Conservation (phyloP, 192 early-diverging fungal species). For the Phycomyces nitens region DNA sequence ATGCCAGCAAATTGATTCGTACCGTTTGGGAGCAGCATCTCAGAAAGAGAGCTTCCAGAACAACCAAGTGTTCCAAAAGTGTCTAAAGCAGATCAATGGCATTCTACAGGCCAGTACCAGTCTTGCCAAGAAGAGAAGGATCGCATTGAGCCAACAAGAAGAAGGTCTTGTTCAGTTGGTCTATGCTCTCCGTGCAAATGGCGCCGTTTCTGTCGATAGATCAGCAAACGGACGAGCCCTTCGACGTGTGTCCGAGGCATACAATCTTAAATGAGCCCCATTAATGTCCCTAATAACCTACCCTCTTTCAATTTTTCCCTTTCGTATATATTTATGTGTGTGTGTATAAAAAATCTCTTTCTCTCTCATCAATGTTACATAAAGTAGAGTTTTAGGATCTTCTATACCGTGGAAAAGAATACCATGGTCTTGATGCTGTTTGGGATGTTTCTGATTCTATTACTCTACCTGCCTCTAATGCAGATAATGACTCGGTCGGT, state of each 20-base stretch:
- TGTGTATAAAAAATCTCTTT: too few species aligned
- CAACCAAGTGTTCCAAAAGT: constrained; percentile 37
- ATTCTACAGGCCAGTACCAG: constrained; percentile 29
- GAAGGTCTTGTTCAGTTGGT: constrained; percentile 33
- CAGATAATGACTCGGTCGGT: neutral
- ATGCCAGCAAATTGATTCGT: constrained; percentile 38
- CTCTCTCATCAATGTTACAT: too few species aligned
- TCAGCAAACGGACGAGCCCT: constrained; percentile 17
- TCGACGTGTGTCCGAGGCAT: constrained; percentile 37
- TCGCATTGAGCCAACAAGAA: constrained; percentile 19
- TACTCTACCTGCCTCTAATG: neutral
- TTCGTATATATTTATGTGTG: too few species aligned
- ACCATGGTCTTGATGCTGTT: neutral
- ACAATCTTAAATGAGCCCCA: constrained; percentile 26
- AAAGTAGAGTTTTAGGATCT: too few species aligned
- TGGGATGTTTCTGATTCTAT: neutral
- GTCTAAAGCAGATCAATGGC: constrained; percentile 40
- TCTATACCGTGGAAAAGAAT: too few species aligned
- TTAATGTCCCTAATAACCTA: too few species aligned
- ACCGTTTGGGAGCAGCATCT: constrained; percentile 26
- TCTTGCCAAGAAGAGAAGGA: constrained; percentile 24
- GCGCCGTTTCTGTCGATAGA: constrained; percentile 2
- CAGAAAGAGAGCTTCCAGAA: constrained; percentile 35
- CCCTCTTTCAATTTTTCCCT: neutral
- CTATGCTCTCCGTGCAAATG: constrained; percentile 22